phyloP scores from a whole-genome alignment of 371 early-diverging fungal genomes.

The Actinomucor elegans region DNA sequence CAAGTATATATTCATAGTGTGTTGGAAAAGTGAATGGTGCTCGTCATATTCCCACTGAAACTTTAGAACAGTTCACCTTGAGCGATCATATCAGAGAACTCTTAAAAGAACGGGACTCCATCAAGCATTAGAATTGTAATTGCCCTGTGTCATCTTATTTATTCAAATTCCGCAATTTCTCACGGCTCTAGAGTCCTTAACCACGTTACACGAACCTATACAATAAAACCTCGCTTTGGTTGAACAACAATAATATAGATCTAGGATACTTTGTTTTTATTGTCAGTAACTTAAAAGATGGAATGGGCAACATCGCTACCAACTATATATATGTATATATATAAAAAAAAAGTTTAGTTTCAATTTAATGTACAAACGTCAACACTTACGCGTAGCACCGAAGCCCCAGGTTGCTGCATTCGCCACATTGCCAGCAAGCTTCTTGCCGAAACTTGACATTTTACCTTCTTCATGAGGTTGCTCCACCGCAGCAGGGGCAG shows the following conservation, averaged over 20 bases:
- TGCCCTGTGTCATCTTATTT: too few species aligned
- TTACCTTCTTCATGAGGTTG: conserved; percentile 21
- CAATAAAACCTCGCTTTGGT: too few species aligned
- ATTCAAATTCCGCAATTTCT: too few species aligned
- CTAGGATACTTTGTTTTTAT: not conserved
- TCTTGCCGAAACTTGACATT: conserved; percentile 18
- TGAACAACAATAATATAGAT: too few species aligned
- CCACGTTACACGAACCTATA: too few species aligned
- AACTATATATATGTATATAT: too few species aligned
- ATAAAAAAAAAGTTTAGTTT: too few species aligned
- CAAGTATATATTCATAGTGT: not conserved
- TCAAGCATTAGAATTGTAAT: not conserved
- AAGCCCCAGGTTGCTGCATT: conserved; percentile 47
- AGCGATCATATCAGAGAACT: conserved; percentile 11
- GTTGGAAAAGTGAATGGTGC: conserved; percentile 15
- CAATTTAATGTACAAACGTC: too few species aligned
- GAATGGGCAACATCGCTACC: conserved; percentile 30
- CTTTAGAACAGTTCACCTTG: conserved; percentile 10
- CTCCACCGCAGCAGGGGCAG: conserved; percentile 14
- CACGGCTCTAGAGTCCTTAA: too few species aligned
- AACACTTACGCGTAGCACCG: conserved; percentile 41
- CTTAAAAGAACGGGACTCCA: not conserved
- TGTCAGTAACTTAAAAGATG: conserved; percentile 18
- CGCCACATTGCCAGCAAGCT: conserved; percentile 28
- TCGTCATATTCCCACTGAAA: not conserved